Evolutionary conservation across 1,284 basidiomycete genomes (phyloP), one percentile per base, ranked within the genome.

Genomic region (Clitocybe nebularis): DNA sequence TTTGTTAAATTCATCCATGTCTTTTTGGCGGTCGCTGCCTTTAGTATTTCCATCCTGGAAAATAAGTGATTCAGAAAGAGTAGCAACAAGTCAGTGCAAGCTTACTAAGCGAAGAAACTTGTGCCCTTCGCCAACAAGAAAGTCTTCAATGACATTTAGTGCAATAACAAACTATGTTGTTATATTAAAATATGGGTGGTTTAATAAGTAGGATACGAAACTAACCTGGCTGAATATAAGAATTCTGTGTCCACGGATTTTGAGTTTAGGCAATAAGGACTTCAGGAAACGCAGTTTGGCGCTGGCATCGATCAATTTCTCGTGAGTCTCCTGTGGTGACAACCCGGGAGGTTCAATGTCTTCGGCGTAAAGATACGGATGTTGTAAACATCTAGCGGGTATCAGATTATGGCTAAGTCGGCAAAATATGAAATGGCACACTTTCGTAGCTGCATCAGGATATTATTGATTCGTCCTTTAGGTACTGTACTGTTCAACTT

Each of bases 101-200:
- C 79, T 60, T 58, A 94, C 93, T 46, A 99, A 68, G 51, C 96
- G 84, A 26, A 97, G 74, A 60, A 82, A 97, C 58, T 88, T 92
- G 68, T 86, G 78, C n/a, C 86, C 84, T 63, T 97, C 89, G 40
- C 92, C 95, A 41, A 66, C 69, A 11, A 98, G 68, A 62, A 97
- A 99, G 60, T 99, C 96, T 64, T 99, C 93, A 49, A 99, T 69
- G 28, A 92, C 72, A 60, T 94, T 81, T 19, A 99, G 72, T 29
- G 86, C 93, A 45, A 99, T 91, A 52, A 90, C 88, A 66, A 94
- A 93, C 91, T 93, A 50, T n/a, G n/a, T n/a, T n/a, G n/a, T n/a
- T n/a, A n/a, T n/a, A n/a, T n/a, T n/a, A n/a, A n/a, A n/a, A n/a
- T n/a, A n/a, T n/a, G n/a, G n/a, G n/a, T n/a, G n/a, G n/a, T n/a